Percentiles rank a stretch among this genome's conserved stretches.
These are phyloP conservation scores for Cyberlindnera galapagoensis DNA, from an alignment of 805 yeast genomes.

Conservation along the genomic window DNA sequence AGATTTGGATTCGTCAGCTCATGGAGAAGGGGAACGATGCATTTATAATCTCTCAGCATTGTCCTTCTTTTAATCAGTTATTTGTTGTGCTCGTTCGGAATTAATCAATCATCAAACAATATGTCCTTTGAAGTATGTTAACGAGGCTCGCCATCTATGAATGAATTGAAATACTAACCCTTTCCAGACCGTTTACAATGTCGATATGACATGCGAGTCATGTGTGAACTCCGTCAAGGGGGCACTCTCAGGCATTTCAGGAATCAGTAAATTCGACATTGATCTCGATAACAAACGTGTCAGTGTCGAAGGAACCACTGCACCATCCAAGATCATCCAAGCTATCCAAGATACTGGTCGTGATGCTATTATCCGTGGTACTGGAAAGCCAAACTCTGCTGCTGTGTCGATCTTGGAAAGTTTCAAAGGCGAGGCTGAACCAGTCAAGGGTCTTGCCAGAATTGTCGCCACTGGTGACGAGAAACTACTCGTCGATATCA, in stretches of 20 bases:
- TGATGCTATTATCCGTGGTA: slow-evolving; percentile 89
- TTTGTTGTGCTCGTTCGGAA: too few species aligned
- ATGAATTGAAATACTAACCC: neutral
- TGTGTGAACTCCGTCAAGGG: slow-evolving; percentile 21
- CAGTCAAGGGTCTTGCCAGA: slow-evolving; percentile 84
- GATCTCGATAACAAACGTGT: slow-evolving; percentile 58
- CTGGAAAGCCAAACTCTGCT: slow-evolving; percentile 81
- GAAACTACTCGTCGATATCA: slow-evolving; percentile 64
- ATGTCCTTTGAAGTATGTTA: too few species aligned
- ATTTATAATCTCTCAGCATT: too few species aligned
- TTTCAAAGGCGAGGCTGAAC: slow-evolving; percentile 40
- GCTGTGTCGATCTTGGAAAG: slow-evolving; percentile 88
- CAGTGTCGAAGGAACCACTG: slow-evolving; percentile 56
- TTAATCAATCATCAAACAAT: too few species aligned
- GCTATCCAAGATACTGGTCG: slow-evolving; percentile 69
- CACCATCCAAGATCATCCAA: slow-evolving; percentile 70
- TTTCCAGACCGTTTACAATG: slow-evolving; percentile 63
- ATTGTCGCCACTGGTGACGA: slow-evolving; percentile 58
- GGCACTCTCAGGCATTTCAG: slow-evolving; percentile 46
- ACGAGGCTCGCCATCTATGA: too few species aligned
- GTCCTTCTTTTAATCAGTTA: too few species aligned
- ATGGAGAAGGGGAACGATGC: too few species aligned
- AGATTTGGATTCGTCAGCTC: too few species aligned
- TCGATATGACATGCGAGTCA: slow-evolving; percentile 74
- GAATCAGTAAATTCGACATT: slow-evolving; percentile 46